phyloP scores from a whole-genome alignment of 2,329 filamentous ascomycete species.

The Kalmusia sp. region DNA sequence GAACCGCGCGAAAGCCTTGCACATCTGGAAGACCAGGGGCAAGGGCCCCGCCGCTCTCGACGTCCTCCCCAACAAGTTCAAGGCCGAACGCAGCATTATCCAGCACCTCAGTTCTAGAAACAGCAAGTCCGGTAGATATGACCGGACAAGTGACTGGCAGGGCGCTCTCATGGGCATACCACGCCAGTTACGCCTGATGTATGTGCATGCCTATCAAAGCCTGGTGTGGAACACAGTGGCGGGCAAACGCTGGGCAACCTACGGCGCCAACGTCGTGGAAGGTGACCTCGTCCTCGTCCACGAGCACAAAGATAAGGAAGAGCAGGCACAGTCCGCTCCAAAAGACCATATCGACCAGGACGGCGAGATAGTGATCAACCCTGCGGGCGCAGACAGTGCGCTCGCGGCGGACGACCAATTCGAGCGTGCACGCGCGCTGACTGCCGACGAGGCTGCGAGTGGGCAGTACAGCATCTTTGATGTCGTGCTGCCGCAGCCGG shows the following conservation, averaged over 20 bases:
- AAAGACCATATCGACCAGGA: constrained; percentile 60
- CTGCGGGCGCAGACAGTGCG: constrained; percentile 64
- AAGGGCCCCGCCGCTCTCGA: constrained; percentile 67
- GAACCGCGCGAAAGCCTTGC: constrained; percentile 78
- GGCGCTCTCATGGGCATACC: constrained; percentile 83
- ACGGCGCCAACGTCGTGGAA: constrained; percentile 76
- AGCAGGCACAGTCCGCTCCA: constrained; percentile 39
- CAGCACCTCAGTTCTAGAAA: constrained; percentile 68
- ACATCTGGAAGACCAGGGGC: constrained; percentile 71
- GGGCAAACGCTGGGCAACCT: constrained; percentile 79
- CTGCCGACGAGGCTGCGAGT: constrained; percentile 76
- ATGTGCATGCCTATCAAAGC: constrained; percentile 95
- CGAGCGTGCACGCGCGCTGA: constrained; percentile 75
- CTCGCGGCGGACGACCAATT: constrained; percentile 63
- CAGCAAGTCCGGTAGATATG: constrained; percentile 52
- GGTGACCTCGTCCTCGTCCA: constrained; percentile 82
- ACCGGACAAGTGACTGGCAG: constrained; percentile 71
- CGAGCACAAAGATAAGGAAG: constrained; percentile 60
- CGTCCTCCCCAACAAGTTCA: constrained; percentile 79
- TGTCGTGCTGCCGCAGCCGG: constrained; percentile 88
- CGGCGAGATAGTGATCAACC: constrained; percentile 71
- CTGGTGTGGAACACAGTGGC: constrained; percentile 90
- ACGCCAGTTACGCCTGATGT: constrained; percentile 86
- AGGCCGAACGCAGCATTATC: constrained; percentile 80
- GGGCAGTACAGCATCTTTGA: constrained; percentile 85